Base-by-base conservation (phyloP, 2,329 filamentous ascomycete genomes). In the Ilyonectria sp. region DNA sequence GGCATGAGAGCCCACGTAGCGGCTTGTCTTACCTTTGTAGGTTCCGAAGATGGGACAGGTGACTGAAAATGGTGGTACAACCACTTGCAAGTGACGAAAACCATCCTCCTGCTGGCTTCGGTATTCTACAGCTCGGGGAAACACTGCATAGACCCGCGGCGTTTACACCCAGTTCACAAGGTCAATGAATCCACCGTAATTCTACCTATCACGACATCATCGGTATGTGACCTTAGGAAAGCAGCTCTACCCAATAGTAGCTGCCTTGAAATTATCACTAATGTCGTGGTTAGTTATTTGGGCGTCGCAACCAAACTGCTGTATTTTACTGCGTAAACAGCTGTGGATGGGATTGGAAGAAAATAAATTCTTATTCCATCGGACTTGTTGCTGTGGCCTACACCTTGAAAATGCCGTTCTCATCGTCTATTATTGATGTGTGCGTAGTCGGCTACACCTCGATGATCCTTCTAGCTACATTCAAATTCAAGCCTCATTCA, bases 161-260 rank as follows among this genome's bases (percentile, higher is more conserved):
- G 9, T 60, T 65, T 19, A 65, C 49, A 43, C 19, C 26, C 19
- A 60, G 47, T 13, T 4, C 47, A 1, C 49, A 65, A 40, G 55
- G 62, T 17, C 62, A 49, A 49, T 65, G 62, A 55, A 23, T 65
- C 15, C 37, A 60, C 4, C 62, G 62, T 4, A 65, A 65, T 17
- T 65, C 40, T 29, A 55, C 62, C 55, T 65, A 60, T 19, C 62
- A 65, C 31, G 62, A 65, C 44, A 55, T 65, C 4, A 60, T 65
- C 29, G 62, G 62, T 35, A 65, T 10, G 50, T 65, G 7, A 65
- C 62, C 3, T 53, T 60, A 15, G 26, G 55, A n/a, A 37, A 19
- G 40, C 15, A 17, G n/a, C 40, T n/a, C 40, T 43, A 17, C 40
- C n/a, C 8, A n/a, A 19, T 7, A 8, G 15, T 2, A 26, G 23